These are phyloP conservation scores for Ceratopteris richardii DNA, from an alignment of 75 land plant genomes.

Conservation along the genomic window DNA sequence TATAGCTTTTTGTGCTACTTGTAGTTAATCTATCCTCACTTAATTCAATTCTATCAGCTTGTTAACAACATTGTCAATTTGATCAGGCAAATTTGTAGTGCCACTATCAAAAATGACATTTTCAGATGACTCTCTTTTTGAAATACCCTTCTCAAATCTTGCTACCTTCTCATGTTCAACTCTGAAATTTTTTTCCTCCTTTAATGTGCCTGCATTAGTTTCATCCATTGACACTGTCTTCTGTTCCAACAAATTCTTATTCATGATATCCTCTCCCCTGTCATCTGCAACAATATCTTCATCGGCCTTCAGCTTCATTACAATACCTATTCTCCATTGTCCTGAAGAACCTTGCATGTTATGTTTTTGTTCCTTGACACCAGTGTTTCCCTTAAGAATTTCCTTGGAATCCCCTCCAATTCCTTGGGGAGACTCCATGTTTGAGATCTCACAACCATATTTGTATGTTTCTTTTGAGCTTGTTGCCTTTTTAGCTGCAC, in stretches of 20 bases:
- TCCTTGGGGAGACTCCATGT: no score
- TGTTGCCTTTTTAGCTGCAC: no score
- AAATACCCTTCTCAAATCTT: neutral
- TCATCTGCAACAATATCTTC: no score
- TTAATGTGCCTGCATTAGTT: neutral
- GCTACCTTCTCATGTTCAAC: neutral
- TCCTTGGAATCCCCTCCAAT: no score
- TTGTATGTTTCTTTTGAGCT: no score
- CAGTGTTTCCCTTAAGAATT: no score
- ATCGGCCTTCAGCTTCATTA: no score
- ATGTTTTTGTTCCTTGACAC: no score
- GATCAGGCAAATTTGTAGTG: neutral
- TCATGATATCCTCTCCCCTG: no score
- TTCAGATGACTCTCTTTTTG: neutral
- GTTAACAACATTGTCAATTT: slow-evolving; percentile 4
- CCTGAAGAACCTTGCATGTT: no score
- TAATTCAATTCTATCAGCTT: slow-evolving; percentile 83
- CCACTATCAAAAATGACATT: neutral
- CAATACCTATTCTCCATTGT: no score
- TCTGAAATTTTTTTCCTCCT: neutral
- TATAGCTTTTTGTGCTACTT: slow-evolving; percentile 76
- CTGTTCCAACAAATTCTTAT: neutral
- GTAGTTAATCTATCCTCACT: slow-evolving; percentile 70
- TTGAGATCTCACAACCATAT: no score
- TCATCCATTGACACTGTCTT: neutral